Percentiles rank a stretch among this genome's conserved stretches.
phyloP scores from a whole-genome alignment of 164 flowering plant species.

The Hamamelis virginiana region DNA sequence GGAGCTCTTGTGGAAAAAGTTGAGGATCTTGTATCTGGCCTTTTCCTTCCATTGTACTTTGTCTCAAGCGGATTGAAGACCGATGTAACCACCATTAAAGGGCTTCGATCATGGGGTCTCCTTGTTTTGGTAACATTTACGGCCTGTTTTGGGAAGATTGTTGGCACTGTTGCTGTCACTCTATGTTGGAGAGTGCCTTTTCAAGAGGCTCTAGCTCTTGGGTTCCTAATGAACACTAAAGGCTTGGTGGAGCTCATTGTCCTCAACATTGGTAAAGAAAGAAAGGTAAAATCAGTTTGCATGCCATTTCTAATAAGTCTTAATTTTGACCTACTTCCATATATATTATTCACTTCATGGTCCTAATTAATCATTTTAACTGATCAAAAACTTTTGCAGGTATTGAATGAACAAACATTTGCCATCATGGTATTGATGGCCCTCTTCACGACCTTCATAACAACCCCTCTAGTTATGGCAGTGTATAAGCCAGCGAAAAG shows the following conservation, averaged over 20 bases:
- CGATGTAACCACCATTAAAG: conserved; percentile 66
- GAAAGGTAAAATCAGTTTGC: conserved; percentile 34
- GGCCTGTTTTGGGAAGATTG: conserved; percentile 78
- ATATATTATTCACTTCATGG: background rate
- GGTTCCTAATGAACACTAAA: conserved; percentile 81
- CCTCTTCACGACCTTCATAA: conserved; percentile 68
- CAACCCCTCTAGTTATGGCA: conserved; percentile 56
- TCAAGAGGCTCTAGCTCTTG: conserved; percentile 59
- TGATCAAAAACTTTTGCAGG: conserved; percentile 28
- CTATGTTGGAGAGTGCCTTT: conserved; percentile 40
- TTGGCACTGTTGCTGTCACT: conserved; percentile 63
- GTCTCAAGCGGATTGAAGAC: conserved; percentile 87
- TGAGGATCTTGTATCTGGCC: conserved; percentile 83
- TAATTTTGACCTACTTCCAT: no score
- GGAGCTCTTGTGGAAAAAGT: conserved; percentile 68
- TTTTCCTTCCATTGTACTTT: conserved; percentile 74
- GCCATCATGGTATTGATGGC: conserved; percentile 74
- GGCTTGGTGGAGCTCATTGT: conserved; percentile 90
- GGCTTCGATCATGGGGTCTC: conserved; percentile 81
- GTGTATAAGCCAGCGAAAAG: conserved; percentile 58
- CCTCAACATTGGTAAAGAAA: conserved; percentile 84
- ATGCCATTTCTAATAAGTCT: background rate
- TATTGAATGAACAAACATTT: conserved; percentile 50
- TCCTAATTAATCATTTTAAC: background rate
- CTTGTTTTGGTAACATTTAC: conserved; percentile 64